Conservation (phyloP, 1,284 basidiomycete species). For the Trichosporon sp. region DNA sequence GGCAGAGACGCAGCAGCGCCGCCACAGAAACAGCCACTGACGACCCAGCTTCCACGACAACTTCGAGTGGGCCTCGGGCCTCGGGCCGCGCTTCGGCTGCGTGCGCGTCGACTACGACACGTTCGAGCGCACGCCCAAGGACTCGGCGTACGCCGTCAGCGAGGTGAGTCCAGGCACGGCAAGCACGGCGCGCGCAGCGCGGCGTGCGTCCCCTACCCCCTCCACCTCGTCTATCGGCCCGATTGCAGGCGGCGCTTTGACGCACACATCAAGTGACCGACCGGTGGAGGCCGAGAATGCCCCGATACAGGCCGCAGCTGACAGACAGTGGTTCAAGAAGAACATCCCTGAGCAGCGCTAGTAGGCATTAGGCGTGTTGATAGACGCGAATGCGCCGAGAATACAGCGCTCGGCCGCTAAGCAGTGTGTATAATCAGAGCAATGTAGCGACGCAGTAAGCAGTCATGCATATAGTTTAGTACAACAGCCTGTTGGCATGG, state of each 20-base stretch:
- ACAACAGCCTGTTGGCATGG: not conserved
- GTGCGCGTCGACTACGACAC: slow-evolving; percentile 56
- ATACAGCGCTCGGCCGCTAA: no score
- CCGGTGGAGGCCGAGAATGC: not conserved
- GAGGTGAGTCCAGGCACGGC: slow-evolving; percentile 6
- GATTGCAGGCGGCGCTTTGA: not conserved
- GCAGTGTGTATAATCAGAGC: no score
- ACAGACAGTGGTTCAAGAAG: slow-evolving; percentile 13
- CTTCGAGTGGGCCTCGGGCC: slow-evolving; percentile 60
- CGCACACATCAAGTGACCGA: not conserved
- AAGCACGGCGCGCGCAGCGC: not conserved
- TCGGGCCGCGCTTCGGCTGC: slow-evolving; percentile 37
- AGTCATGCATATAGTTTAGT: no score
- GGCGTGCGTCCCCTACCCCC: not conserved
- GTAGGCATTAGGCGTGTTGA: no score
- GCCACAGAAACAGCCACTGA: not conserved
- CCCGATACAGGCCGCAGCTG: not conserved
- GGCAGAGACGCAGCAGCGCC: no score
- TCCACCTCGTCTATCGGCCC: not conserved
- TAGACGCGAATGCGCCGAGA: no score
- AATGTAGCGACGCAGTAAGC: no score
- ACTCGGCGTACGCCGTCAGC: slow-evolving; percentile 52
- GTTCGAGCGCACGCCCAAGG: slow-evolving; percentile 64
- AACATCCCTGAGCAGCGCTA: slow-evolving; percentile 5
- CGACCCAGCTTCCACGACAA: slow-evolving; percentile 55